Base-by-base conservation (phyloP, 495 filamentous ascomycete species). In the Trichocladium antarcticum region DNA sequence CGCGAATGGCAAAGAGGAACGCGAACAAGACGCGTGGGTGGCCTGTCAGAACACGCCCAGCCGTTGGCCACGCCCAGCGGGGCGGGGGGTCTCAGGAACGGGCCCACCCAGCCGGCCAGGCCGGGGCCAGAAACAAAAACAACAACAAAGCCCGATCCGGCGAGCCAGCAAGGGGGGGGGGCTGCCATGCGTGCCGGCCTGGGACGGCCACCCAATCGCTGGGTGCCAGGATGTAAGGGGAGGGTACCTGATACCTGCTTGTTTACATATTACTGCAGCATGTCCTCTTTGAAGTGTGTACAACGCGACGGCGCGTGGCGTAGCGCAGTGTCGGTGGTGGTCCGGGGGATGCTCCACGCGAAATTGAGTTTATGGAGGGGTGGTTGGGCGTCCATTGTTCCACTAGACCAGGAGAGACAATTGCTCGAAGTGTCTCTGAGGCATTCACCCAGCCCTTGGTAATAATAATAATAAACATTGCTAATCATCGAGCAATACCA, bases 11-110 rank as follows among this genome's bases (percentile, higher is more conserved):
- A 32, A 32, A 29, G 5, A 41, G 35, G 22, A 54, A 56, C 56
- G 50, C 58, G 58, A 54, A 56, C 36, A 40, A 53, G 47, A 58
- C 56, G 58, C 53, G 56, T 48, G 24, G 49, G 42, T 21, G 22
- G 22, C 28, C 29, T 27, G 24, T 27, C 8, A 27, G 24, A 27
- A 42, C 20, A 19, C 39, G 20, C 27, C 14, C 39, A 42, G 8
- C 39, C 6, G 20, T 42, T 42, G 39, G 24, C 39, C 8, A 24
- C 19, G 24, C 5, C 24, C 24, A 27, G 24, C 24, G 24, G 24
- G 24, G 4, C 4, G 24, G 24, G 4, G 29, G 29, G n/a, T n/a
- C n/a, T n/a, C n/a, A n/a, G n/a, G n/a, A n/a, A n/a, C n/a, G n/a
- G n/a, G n/a, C n/a, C n/a, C n/a, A n/a, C n/a, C n/a, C 31, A 28